Evolutionary conservation across 148 eudicot genomes (phyloP).

Genomic region (Rhododendron kiyosumense): DNA sequence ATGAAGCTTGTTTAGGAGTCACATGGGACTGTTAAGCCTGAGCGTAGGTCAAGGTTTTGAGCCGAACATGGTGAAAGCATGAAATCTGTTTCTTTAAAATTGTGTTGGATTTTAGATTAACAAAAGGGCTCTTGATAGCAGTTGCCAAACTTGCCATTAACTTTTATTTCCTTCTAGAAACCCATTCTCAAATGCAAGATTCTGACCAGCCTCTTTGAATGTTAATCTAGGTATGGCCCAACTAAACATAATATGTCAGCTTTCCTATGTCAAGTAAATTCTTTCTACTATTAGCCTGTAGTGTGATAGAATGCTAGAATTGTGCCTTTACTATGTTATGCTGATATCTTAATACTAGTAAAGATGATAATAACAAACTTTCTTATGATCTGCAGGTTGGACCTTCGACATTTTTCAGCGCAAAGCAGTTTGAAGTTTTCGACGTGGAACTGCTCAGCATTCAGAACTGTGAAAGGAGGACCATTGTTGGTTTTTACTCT

Average conservation of each 20-base stretch:
- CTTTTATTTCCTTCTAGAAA: neutral
- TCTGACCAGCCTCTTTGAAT: neutral
- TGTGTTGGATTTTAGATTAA: neutral
- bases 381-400: slow-evolving; percentile 58
- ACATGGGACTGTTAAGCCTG: neutral
- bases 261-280: neutral
- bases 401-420: slow-evolving; percentile 89
- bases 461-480: slow-evolving; percentile 82
- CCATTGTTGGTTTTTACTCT: slow-evolving; percentile 86
- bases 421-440: slow-evolving; percentile 92
- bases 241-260: neutral
- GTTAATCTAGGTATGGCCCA: neutral
- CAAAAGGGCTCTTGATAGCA: neutral
- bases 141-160: neutral
- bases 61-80: neutral
- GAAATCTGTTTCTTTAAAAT: neutral
- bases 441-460: slow-evolving; percentile 74
- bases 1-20: neutral
- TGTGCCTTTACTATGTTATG: neutral
- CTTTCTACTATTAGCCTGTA: neutral
- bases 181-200: neutral
- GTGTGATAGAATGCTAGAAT: neutral
- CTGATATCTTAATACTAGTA: neutral
- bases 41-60: neutral
- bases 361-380: neutral